Evolutionary conservation across 2,329 filamentous ascomycete species (phyloP).

Genomic region (Clarireedia sp.): DNA sequence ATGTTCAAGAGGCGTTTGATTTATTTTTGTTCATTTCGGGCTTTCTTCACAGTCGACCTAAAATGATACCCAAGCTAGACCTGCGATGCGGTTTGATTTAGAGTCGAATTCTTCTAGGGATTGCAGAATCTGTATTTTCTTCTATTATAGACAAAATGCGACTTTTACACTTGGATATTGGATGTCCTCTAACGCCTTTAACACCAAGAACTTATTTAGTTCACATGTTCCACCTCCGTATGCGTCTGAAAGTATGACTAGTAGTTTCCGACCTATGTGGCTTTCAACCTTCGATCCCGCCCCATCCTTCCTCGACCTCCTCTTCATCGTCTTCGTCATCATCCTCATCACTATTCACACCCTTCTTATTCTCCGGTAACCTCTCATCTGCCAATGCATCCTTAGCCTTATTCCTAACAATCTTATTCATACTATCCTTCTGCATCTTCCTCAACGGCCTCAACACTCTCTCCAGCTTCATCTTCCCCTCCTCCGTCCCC

Average conservation of each 20-base stretch:
- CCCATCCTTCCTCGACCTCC: slow-evolving; percentile 30
- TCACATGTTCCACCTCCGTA: not conserved
- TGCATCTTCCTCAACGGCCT: slow-evolving; percentile 37
- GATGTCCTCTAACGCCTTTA: not conserved
- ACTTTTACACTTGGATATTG: not conserved
- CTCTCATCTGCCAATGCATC: slow-evolving; percentile 69
- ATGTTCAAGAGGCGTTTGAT: not conserved
- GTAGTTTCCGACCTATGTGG: too few species aligned
- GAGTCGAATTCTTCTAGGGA: not conserved
- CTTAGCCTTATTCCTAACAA: slow-evolving; percentile 59
- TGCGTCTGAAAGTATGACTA: not conserved
- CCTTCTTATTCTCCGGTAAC: slow-evolving; percentile 49
- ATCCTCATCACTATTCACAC: slow-evolving; percentile 17
- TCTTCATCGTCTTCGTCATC: slow-evolving; percentile 33
- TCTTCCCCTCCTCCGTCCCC: slow-evolving; percentile 30
- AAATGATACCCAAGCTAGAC: not conserved
- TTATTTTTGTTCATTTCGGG: not conserved
- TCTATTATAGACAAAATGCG: not conserved
- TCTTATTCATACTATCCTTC: slow-evolving; percentile 55
- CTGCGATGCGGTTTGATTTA: not conserved
- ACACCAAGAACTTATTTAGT: not conserved
- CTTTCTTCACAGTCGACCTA: not conserved
- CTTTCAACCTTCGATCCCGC: slow-evolving; percentile 29
- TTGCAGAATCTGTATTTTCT: not conserved
- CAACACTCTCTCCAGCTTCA: slow-evolving; percentile 33